phyloP scores from a whole-genome alignment of 495 filamentous ascomycete species.

The Astrothelium subdiscretum region DNA sequence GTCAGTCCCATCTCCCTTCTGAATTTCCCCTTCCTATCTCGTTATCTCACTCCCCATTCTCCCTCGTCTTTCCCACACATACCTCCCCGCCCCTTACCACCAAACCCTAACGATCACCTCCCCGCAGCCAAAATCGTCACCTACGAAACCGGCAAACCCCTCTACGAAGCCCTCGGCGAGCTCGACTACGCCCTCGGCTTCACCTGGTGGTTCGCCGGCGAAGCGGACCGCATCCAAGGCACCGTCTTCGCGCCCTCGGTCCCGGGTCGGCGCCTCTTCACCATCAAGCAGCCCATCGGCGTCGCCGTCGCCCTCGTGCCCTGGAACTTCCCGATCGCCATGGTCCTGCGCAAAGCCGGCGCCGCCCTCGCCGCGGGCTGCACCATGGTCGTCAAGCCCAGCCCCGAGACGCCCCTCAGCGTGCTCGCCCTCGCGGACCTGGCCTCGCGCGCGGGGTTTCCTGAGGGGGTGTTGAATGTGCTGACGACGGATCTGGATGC shows the following conservation, averaged over 20 bases:
- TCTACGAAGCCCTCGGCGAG: constrained; percentile 35
- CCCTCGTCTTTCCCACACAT: not conserved
- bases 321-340: constrained; percentile 49
- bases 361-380: constrained; percentile 62
- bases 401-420: constrained; percentile 30
- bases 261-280: constrained; percentile 53
- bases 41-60: not conserved
- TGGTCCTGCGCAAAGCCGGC: constrained; percentile 58
- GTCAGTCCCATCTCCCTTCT: not conserved
- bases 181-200: constrained; percentile 37
- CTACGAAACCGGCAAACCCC: constrained; percentile 39
- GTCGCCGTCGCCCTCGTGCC: constrained; percentile 54
- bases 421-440: constrained; percentile 29
- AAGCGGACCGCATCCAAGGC: constrained; percentile 60
- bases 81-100: not conserved
- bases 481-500: constrained; percentile 30
- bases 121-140: constrained; percentile 30
- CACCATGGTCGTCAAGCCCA: constrained; percentile 34
- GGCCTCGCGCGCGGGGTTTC: constrained; percentile 32
- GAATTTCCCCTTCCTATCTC: not conserved
- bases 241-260: constrained; percentile 42
- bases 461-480: constrained; percentile 27
- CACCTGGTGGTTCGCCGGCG: constrained; percentile 43
- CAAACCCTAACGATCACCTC: not conserved
- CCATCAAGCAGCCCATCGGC: constrained; percentile 58